Base-by-base conservation (phyloP, 305 asterid genomes). In the Plantago coronopus region DNA sequence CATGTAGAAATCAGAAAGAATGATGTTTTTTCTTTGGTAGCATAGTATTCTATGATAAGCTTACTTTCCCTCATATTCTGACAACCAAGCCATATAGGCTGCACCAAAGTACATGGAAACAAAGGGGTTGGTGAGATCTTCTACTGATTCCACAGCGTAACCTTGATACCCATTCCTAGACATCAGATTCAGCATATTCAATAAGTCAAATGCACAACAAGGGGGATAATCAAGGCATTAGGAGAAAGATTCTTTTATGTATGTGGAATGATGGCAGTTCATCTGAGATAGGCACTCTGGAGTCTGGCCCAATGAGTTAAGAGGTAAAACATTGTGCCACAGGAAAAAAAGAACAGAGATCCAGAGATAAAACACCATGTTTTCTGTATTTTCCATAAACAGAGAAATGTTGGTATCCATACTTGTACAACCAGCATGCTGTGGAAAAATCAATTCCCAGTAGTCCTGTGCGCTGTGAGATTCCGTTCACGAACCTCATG, bases 391-490 rank as follows among this genome's bases (percentile, higher is more conserved):
- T 65, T 18, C 37, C 25, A 16, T 40, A 16, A 21, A 31, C 15
- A 9, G 29, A 17, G 40, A 59, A 60, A 17, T 45, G 56, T 44
- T 12, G 38, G 37, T 53, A n/a, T 62, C 65, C 84, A 31, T 86
- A 91, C 98, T 81, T 84, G 87, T 86, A 76, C 57, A 91, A 95
- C 98, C 98, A 91, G 19, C 82, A 70, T 59, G 95, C 95, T 1
- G 98, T 91, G 42, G 95, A 84, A 69, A 79, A 88, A 80, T 91
- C 98, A 20, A 91, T 87, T 76, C 98, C 96, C 96, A 91, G 84
- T 54, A 88, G 74, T 71, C 98, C 98, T 25, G 83, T 74, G 19
- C 86, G 88, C 46, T 82, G 96, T 59, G 95, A 93, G 25, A 79
- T 69, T 65, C 98, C 95, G 75, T 91, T 76, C 64, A 88, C 70